phyloP scores from a whole-genome alignment of 1,284 basidiomycete species.

The Gymnopus androsaceus region DNA sequence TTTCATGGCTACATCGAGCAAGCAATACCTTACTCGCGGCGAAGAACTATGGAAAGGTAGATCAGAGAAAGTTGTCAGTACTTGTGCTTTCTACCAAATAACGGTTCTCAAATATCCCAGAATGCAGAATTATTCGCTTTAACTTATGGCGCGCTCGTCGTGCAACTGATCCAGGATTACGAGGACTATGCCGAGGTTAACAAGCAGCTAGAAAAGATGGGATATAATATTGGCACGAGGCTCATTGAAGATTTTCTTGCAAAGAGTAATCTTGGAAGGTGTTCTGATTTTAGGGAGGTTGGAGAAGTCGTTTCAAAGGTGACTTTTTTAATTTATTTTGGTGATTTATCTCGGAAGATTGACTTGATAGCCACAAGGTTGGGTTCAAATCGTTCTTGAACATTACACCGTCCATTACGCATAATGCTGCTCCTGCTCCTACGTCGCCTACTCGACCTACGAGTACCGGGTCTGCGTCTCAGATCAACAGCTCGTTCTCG shows the following conservation, averaged over 20 bases:
- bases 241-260: slow-evolving; percentile 98
- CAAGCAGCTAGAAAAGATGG: slow-evolving; percentile 89
- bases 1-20: slow-evolving; percentile 64
- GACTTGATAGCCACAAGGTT: too few relatives aligned
- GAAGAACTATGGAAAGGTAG: slow-evolving; percentile 92
- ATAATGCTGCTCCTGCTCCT: slow-evolving; percentile 50
- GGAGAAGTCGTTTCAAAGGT: slow-evolving; percentile 94
- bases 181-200: slow-evolving; percentile 94
- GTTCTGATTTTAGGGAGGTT: slow-evolving; percentile 89
- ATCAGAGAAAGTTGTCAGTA: slow-evolving; percentile 85
- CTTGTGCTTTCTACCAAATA: neutral
- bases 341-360: too few relatives aligned
- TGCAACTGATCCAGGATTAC: slow-evolving; percentile 98
- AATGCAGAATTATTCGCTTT: slow-evolving; percentile 97
- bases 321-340: slow-evolving; percentile 19
- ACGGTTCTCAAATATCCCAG: slow-evolving; percentile 42
- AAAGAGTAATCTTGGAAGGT: slow-evolving; percentile 81
- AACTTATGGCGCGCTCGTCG: slow-evolving; percentile 96
- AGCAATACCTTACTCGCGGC: slow-evolving; percentile 81
- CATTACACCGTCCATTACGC: slow-evolving; percentile 83
- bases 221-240: slow-evolving; percentile 96
- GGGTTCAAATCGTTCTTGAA: slow-evolving; percentile 99
- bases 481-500: slow-evolving; percentile 59
- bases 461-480: slow-evolving; percentile 38
- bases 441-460: slow-evolving; percentile 48